Evolutionary conservation across 2,329 filamentous ascomycete species (phyloP).

Genomic region (Aspergillus sp.): DNA sequence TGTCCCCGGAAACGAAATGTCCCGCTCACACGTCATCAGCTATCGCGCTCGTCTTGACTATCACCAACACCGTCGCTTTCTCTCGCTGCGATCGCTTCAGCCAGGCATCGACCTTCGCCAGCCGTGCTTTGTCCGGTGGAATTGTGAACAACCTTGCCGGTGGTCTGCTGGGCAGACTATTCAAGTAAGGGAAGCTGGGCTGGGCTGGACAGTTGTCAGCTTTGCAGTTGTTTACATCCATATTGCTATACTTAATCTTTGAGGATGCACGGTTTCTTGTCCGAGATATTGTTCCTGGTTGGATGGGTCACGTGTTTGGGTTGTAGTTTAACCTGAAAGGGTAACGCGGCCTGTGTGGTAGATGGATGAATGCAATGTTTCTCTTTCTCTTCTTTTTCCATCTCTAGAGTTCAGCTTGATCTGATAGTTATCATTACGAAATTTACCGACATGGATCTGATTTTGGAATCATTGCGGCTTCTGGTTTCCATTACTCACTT

Average conservation of each 20-base stretch:
- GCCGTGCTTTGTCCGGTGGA: constrained; percentile 54
- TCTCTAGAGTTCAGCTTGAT: background rate
- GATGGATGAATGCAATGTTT: background rate
- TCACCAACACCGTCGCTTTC: constrained; percentile 54
- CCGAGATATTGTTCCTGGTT: background rate
- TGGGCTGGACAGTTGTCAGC: background rate
- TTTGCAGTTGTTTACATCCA: background rate
- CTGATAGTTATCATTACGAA: too few species aligned
- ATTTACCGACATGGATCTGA: too few species aligned
- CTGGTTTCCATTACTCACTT: too few species aligned
- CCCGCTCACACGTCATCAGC: constrained; percentile 28
- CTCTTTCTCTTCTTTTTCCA: background rate
- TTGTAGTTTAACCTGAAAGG: background rate
- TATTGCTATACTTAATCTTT: background rate
- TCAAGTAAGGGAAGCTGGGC: constrained; percentile 36
- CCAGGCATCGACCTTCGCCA: constrained; percentile 60
- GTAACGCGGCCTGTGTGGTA: background rate
- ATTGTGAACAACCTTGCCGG: constrained; percentile 56
- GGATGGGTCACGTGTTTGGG: background rate
- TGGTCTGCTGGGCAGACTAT: constrained; percentile 55
- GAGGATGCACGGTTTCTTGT: too few species aligned
- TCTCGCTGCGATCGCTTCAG: constrained; percentile 54
- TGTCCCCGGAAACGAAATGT: background rate
- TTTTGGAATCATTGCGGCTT: too few species aligned
- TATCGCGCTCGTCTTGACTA: constrained; percentile 50